Evolutionary conservation across 345 rosid genomes (phyloP).

Genomic region (Murraya paniculata): DNA sequence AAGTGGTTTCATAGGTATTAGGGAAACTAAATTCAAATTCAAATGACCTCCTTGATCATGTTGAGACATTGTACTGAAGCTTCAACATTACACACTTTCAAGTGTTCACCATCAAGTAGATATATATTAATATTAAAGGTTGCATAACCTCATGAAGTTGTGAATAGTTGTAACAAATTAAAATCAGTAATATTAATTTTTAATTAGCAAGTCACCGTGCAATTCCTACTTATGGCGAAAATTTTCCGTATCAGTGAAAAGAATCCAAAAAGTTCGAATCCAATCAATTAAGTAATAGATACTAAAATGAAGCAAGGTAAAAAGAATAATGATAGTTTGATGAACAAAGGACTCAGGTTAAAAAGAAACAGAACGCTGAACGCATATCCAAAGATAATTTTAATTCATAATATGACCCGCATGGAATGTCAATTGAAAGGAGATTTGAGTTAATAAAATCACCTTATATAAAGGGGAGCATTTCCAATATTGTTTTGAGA

Average conservation of each 20-base stretch:
- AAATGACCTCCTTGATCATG: neutral
- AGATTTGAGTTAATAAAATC: neutral
- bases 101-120: neutral
- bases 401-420: neutral
- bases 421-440: neutral
- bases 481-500: neutral
- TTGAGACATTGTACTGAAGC: neutral
- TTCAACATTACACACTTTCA: too few relatives aligned
- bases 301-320: neutral
- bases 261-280: too few relatives aligned
- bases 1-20: neutral
- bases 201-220: neutral
- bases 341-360: neutral
- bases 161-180: neutral
- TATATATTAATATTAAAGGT: neutral
- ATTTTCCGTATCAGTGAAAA: too few relatives aligned
- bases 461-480: neutral
- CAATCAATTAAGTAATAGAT: neutral
- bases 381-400: neutral
- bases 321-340: neutral
- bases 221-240: neutral
- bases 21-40: neutral
- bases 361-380: neutral
- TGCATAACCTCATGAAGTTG: neutral
- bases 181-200: neutral